Base-by-base conservation (phyloP, 163 green algal genomes). In the Trebouxiophyceae sp. region DNA sequence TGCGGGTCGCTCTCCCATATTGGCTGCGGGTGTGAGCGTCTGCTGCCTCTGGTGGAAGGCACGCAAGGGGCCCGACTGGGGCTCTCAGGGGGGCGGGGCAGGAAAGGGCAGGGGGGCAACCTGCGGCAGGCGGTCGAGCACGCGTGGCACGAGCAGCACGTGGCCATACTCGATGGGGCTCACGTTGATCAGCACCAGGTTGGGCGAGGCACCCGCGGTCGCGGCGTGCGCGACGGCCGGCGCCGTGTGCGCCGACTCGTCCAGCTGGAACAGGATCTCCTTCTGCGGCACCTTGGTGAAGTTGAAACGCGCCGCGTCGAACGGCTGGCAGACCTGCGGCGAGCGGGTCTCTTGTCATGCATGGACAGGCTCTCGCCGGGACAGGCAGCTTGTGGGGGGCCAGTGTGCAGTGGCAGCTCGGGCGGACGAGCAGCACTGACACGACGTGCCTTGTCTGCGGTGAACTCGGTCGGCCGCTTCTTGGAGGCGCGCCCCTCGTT, bases 131-230 rank as follows among this genome's bases (percentile, higher is more conserved):
- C 63, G 66, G 68, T 93, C 79, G 34, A 95, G 70, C 6, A 95
- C 87, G 8, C 84, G 70, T 0, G 95, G 95, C 34, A 97, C 87
- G 27, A 99, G 87, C 70, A 99, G 84, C 62, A 98, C 87, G 73
- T 99, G 94, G n/a, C 91, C 93, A 69, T 99, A 97, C 77, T 99
- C 95, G 57, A 99, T 99, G 44, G 94, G 94, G 24, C 81, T 94
- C 20, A 98, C 89, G 78, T 99, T 99, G 79, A 99, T 97, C 68
- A 96, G 72, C 27, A 99, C 84, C 47, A 98, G 69, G 75, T 88
- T 89, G 5, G 92, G 89, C 24, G 67, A 84, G 58, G 64, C 56
- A 6, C 12, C 27, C 12, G 26, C 6, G 6, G 63, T 60, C 6
- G 12, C 54, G 34, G 75, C 46, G 22, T 80, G 46, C 50, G 26